Evolutionary conservation across 306 rosid species (phyloP).

Genomic region (Cucumis hystrix): DNA sequence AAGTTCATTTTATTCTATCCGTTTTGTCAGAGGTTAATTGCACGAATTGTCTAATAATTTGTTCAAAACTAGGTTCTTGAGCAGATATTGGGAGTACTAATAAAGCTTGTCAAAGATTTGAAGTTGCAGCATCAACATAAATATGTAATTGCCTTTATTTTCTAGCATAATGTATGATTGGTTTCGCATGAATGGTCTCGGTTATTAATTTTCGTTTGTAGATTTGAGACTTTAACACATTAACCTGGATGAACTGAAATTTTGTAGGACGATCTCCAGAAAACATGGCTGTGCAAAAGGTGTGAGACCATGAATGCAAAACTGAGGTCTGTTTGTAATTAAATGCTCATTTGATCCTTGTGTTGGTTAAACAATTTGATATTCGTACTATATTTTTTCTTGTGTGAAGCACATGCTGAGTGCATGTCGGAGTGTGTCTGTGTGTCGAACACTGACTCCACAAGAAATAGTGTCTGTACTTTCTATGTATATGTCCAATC

Average conservation of each 20-base stretch:
- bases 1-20: constrained; percentile 3
- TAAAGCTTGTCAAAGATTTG: constrained; percentile 84
- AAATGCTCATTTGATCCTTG: neutral
- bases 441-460: neutral
- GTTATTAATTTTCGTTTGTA: neutral
- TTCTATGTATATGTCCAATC: neutral
- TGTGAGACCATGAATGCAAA: constrained; percentile 87
- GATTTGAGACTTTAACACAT: neutral
- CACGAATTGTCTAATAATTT: constrained; percentile 3
- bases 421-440: neutral
- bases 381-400: neutral
- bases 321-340: constrained; percentile 48
- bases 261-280: constrained; percentile 71
- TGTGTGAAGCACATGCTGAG: neutral
- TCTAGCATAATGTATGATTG: constrained; percentile 6
- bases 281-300: constrained; percentile 86
- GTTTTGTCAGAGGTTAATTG: neutral
- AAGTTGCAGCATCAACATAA: constrained; percentile 89
- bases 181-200: neutral
- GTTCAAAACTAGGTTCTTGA: constrained; percentile 57
- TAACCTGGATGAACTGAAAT: neutral
- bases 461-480: neutral
- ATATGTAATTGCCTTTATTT: constrained; percentile 36
- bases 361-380: neutral
- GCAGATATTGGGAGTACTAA: constrained; percentile 85